Percentiles rank a stretch among this genome's conserved stretches.
Conservation (phyloP, 2,329 filamentous ascomycete genomes). For the Fusarium algeriense region DNA sequence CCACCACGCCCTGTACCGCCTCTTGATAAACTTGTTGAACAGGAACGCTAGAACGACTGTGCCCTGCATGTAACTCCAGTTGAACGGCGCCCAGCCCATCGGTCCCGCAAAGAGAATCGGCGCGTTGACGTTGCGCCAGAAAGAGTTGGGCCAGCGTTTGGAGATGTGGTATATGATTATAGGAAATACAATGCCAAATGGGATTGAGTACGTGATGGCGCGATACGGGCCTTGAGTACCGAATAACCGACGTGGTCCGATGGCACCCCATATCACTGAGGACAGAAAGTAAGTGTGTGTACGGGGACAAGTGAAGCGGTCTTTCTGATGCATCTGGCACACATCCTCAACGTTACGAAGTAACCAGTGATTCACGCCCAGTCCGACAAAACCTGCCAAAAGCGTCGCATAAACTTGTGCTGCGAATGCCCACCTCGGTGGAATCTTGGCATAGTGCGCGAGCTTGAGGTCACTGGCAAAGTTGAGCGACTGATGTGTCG, state of each 20-base stretch:
- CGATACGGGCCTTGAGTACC: conserved; percentile 36
- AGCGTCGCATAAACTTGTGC: conserved; percentile 66
- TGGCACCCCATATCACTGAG: conserved; percentile 75
- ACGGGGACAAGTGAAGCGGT: conserved; percentile 64
- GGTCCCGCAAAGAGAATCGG: conserved; percentile 44
- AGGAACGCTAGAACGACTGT: conserved; percentile 38
- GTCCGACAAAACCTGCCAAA: conserved; percentile 66
- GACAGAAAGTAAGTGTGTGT: conserved; percentile 69
- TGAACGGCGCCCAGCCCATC: conserved; percentile 45
- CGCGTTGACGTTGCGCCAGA: conserved; percentile 41
- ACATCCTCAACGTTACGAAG: conserved; percentile 67
- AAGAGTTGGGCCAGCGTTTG: conserved; percentile 38
- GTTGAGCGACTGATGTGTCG: conserved; percentile 70
- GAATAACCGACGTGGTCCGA: conserved; percentile 75
- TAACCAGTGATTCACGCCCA: conserved; percentile 71
- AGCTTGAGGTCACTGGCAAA: conserved; percentile 72
- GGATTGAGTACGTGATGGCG: conserved; percentile 37
- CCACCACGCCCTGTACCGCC: conserved; percentile 45
- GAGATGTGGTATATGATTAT: conserved; percentile 29
- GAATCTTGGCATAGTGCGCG: conserved; percentile 72
- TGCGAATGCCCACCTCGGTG: conserved; percentile 66
- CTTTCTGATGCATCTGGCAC: conserved; percentile 63
- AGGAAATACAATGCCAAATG: conserved; percentile 35
- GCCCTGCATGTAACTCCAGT: conserved; percentile 47
- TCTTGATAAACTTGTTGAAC: conserved; percentile 47